These are phyloP conservation scores for Plenodomus biglobosus DNA, from an alignment of 2,329 filamentous ascomycete genomes.

Conservation along the genomic window DNA sequence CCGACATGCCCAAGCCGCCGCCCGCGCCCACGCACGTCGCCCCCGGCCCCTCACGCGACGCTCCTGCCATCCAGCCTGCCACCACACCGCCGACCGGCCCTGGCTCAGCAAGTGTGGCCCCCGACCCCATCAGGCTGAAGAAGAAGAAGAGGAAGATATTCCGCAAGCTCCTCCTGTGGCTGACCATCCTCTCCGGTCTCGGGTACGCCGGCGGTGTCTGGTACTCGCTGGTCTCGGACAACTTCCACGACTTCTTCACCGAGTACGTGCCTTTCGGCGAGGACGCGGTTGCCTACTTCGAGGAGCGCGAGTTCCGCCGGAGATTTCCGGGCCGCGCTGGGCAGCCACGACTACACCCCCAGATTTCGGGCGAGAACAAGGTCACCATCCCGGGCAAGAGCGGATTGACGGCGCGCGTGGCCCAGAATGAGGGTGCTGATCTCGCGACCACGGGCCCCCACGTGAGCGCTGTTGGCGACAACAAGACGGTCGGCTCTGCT, in stretches of 20 bases:
- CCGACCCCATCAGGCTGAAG: constrained; percentile 49
- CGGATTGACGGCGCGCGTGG: constrained; percentile 78
- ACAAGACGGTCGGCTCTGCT: constrained; percentile 30
- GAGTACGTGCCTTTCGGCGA: constrained; percentile 95
- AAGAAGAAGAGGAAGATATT: constrained; percentile 74
- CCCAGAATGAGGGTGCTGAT: constrained; percentile 57
- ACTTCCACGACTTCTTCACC: constrained; percentile 99
- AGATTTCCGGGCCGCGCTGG: constrained; percentile 64
- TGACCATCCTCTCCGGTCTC: constrained; percentile 73
- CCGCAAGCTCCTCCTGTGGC: constrained; percentile 69
- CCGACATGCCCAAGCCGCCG: constrained; percentile 52
- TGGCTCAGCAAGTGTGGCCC: constrained; percentile 47
- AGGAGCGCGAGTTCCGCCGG: constrained; percentile 90
- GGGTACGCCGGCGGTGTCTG: constrained; percentile 87
- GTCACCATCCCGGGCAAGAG: constrained; percentile 84
- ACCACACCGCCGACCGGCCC: constrained; percentile 46
- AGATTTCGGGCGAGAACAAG: constrained; percentile 62
- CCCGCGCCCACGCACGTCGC: constrained; percentile 45
- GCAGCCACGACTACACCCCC: constrained; percentile 47
- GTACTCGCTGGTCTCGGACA: constrained; percentile 91
- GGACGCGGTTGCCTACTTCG: constrained; percentile 90
- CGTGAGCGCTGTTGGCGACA: constrained; percentile 60
- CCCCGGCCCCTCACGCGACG: constrained; percentile 35
- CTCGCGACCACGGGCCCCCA: constrained; percentile 57
- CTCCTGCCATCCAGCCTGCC: constrained; percentile 35